phyloP scores from a whole-genome alignment of 75 land plant species.

The Larix kaempferi region DNA sequence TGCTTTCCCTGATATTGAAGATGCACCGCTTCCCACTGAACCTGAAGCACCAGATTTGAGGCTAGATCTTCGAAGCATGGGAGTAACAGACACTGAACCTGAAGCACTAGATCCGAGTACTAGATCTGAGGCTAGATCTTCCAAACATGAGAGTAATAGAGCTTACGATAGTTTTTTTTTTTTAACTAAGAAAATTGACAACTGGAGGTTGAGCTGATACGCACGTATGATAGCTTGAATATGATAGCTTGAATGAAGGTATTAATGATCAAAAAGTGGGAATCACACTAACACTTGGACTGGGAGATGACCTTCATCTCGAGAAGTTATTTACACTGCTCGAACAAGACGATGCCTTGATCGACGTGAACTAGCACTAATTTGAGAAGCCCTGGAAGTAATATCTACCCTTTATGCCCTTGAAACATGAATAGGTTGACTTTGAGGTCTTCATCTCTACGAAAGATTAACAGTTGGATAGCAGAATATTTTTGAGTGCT shows the following conservation, averaged over 20 bases:
- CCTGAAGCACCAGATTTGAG: constrained; percentile 20
- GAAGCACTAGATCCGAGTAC: no score
- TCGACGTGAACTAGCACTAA: constrained; percentile 54
- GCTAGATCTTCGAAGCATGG: constrained; percentile 61
- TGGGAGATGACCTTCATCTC: constrained; percentile 46
- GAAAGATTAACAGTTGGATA: constrained; percentile 28
- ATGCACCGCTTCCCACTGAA: constrained; percentile 29
- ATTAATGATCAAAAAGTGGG: constrained; percentile 28
- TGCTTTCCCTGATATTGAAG: constrained; percentile 40
- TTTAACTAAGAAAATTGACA: no score
- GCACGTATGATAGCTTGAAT: constrained; percentile 34
- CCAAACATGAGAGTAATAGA: no score
- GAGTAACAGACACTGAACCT: constrained; percentile 69
- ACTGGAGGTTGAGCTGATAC: no score
- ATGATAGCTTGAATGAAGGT: constrained; percentile 56
- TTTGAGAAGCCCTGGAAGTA: constrained; percentile 40
- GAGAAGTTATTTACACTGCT: constrained; percentile 14
- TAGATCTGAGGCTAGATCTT: no score
- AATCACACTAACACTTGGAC: constrained; percentile 46
- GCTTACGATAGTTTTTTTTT: no score
- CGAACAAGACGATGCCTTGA: constrained; percentile 52
- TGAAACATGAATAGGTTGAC: constrained; percentile 48
- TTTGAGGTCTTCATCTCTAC: constrained; percentile 47
- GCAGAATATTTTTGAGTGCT: no score
- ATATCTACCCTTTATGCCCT: constrained; percentile 59